Evolutionary conservation across 2,329 filamentous ascomycete species (phyloP), one percentile per base, ranked within the genome.

Genomic region (Neopestalotiopsis rosae): DNA sequence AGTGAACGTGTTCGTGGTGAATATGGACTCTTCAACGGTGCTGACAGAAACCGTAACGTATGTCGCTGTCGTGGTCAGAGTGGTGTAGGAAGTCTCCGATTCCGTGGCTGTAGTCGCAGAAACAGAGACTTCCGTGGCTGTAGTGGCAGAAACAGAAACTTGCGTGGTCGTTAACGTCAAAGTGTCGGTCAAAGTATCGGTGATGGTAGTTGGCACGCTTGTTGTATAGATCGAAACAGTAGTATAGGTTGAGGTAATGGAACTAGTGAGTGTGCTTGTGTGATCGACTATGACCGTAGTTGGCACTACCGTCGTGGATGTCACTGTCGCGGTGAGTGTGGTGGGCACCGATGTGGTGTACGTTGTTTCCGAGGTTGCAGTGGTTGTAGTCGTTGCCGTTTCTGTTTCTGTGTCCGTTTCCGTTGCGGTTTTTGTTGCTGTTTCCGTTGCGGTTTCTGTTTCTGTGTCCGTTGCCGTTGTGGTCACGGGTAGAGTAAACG

Each of bases 1-100:
- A 10, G 59, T 63, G 14, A 67, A 52, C 24, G 66, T 67, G 34
- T 24, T 63, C 38, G 65, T 77, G 74, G 67, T 75, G 69, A 72
- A 75, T 56, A 74, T 72, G 13, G 77, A 77, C 63, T 77, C 74
- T n/a, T 76, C 78, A 24, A 78, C 64, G 14, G 73, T 71, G 56
- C 74, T 73, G 61, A 74, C 74, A 5, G 75, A 76, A 28, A 70
- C 68, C 3, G 76, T 77, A 14, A 75, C 65, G 58, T 75, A 76
- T 10, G 75, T 77, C 7, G 73, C 74, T 14, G 74, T 78, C 17
- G 69, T 70, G n/a, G 70, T 72, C 2, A 74, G 61, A 12, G 76
- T 78, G 40, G 78, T 69, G 24, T 74, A 72, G 14, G 65, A 59
- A 24, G 65, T 67, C 20, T 61, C 52, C n/a, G 20, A 20, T 17